phyloP scores from a whole-genome alignment of 2,329 filamentous ascomycete species.

The Lecanoromycetidae sp. region DNA sequence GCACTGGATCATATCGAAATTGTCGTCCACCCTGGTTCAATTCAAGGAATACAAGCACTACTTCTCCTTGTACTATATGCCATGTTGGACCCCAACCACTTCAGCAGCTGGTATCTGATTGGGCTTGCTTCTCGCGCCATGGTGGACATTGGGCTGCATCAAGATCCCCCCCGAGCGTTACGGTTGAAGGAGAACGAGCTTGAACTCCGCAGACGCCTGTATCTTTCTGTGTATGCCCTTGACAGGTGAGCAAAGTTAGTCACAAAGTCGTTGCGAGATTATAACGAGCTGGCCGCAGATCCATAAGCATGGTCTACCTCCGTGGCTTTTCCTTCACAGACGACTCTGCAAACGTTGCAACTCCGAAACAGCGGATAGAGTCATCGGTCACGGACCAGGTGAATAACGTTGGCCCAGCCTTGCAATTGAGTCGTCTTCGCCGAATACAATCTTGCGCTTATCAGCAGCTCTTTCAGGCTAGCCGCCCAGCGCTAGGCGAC shows the following conservation, averaged over 20 bases:
- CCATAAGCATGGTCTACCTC: conserved; percentile 78
- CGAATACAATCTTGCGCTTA: conserved; percentile 81
- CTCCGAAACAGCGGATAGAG: conserved; percentile 36
- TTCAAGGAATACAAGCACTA: conserved; percentile 75
- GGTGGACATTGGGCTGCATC: conserved; percentile 82
- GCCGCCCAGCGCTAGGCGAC: conserved; percentile 54
- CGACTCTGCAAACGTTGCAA: conserved; percentile 69
- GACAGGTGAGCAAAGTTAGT: conserved; percentile 51
- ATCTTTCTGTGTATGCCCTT: conserved; percentile 80
- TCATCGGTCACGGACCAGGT: conserved; percentile 25
- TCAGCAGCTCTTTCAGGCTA: conserved; percentile 72
- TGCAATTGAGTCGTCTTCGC: conserved; percentile 72
- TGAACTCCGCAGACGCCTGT: conserved; percentile 69
- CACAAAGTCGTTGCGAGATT: not conserved
- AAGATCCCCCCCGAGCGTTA: conserved; percentile 67
- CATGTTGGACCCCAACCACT: conserved; percentile 78
- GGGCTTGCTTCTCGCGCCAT: conserved; percentile 80
- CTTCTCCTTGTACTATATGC: conserved; percentile 80
- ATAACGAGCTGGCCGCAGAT: conserved; percentile 36
- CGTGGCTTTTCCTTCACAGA: conserved; percentile 90
- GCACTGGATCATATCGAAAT: conserved; percentile 69
- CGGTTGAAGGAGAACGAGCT: conserved; percentile 56
- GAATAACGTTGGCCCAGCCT: conserved; percentile 54
- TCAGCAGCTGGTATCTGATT: conserved; percentile 87
- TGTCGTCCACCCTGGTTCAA: conserved; percentile 73